These are phyloP conservation scores for Globisporangium carolinianum DNA, from an alignment of 352 stramenopile genomes.

Conservation along the genomic window DNA sequence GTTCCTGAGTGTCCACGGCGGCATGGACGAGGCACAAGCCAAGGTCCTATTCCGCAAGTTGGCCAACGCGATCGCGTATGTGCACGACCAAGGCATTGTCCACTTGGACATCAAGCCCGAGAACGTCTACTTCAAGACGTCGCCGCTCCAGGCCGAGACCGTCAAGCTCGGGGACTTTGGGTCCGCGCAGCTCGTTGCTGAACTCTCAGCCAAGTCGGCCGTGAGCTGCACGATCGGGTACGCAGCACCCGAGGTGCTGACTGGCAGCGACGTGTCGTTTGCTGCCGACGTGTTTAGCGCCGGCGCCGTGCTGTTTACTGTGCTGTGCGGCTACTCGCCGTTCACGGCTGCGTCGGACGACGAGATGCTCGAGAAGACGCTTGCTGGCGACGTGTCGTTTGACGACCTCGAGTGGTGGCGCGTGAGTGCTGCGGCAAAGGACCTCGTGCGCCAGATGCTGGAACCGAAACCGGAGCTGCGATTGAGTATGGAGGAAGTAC, in stretches of 20 bases:
- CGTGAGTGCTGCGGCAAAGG: conserved; percentile 42
- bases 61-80: conserved; percentile 34
- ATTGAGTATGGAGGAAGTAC: conserved; percentile 60
- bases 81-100: conserved; percentile 55
- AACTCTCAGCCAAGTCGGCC: conserved; percentile 28
- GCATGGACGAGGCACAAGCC: conserved; percentile 36
- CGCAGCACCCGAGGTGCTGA: conserved; percentile 59
- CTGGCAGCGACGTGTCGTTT: conserved; percentile 37
- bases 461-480: conserved; percentile 29
- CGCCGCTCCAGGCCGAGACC: conserved; percentile 30
- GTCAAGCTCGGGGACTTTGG: conserved; percentile 77
- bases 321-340: conserved; percentile 57
- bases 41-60: conserved; percentile 50
- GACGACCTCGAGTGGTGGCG: conserved; percentile 46
- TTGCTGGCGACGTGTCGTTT: conserved; percentile 44
- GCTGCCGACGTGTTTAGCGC: conserved; percentile 74
- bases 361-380: conserved; percentile 45
- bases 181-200: conserved; percentile 33
- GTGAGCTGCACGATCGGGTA: conserved; percentile 74
- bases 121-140: conserved; percentile 70
- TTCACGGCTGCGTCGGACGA: conserved; percentile 58
- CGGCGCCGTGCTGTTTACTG: conserved; percentile 59
- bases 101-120: conserved; percentile 80
- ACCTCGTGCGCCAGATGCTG: conserved; percentile 59
- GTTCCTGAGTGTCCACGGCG: conserved; percentile 45